Evolutionary conservation across 768 basidiomycete species (phyloP).

Genomic region (Grammothele lineata): DNA sequence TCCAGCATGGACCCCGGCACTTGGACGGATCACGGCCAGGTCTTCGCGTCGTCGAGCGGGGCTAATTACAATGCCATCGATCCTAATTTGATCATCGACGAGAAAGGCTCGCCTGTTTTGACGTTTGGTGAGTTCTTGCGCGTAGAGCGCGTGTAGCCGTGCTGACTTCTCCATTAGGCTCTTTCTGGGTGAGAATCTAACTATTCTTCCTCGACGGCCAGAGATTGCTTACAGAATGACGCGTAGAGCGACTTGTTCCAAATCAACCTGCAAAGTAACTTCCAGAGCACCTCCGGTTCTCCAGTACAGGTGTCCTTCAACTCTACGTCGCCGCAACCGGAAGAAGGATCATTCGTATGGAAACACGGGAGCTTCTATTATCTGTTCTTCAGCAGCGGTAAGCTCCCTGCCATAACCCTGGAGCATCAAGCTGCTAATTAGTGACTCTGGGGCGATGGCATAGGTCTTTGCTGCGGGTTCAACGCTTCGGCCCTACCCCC

Average conservation of each 20-base stretch:
- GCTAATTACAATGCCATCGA: conserved; percentile 19
- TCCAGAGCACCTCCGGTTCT: conserved; percentile 2
- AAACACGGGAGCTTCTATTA: conserved; percentile 16
- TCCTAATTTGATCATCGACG: conserved; percentile 17
- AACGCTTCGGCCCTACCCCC: conserved; percentile 11
- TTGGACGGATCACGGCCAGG: conserved; percentile 22
- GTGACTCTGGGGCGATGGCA: no score
- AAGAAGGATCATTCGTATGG: conserved; percentile 16
- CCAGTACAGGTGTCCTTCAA: conserved; percentile 14
- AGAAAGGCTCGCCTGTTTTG: conserved; percentile 13
- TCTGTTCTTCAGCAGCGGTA: conserved; percentile 20
- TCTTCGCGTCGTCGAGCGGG: conserved; percentile 16
- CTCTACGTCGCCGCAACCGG: conserved; percentile 11
- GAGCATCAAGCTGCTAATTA: no score
- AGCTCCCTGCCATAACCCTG: no score
- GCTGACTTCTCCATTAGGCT: conserved; percentile 2
- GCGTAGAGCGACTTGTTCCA: conserved; percentile 11
- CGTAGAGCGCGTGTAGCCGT: no score
- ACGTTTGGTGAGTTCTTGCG: conserved; percentile 16
- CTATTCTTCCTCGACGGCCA: background rate
- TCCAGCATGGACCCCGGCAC: conserved; percentile 22
- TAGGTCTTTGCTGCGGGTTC: conserved; percentile 13
- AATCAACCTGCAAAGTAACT: conserved; percentile 7
- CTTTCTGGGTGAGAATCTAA: conserved; percentile 11
- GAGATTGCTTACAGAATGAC: background rate